Evolutionary conservation across 139 green algal species (phyloP).

Genomic region (Chlorella ohadii): DNA sequence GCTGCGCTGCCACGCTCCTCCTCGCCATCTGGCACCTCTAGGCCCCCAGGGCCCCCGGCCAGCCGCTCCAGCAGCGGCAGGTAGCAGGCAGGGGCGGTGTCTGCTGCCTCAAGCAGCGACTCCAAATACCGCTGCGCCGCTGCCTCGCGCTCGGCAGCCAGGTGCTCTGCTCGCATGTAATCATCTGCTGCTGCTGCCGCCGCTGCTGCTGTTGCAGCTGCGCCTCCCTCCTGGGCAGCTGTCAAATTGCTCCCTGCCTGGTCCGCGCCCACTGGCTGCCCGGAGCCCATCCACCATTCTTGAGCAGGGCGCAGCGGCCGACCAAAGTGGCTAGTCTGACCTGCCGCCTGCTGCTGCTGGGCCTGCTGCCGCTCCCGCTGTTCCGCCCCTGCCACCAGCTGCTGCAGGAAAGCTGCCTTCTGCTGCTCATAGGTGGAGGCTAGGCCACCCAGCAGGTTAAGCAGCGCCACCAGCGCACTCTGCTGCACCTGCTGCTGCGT

Average conservation of each 20-base stretch:
- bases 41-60: no score
- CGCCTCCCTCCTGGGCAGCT: background rate
- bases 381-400: conserved; percentile 2
- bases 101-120: conserved; percentile 16
- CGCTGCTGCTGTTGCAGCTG: background rate
- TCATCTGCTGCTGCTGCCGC: background rate
- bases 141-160: conserved; percentile 18
- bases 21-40: no score
- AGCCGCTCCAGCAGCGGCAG: conserved; percentile 36
- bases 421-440: conserved; percentile 25
- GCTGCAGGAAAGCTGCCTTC: conserved; percentile 11
- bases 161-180: conserved; percentile 35
- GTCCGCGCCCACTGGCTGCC: background rate
- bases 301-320: conserved; percentile 4
- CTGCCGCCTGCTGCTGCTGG: background rate
- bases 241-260: background rate
- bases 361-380: background rate
- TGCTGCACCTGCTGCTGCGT: background rate
- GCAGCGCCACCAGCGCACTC: background rate
- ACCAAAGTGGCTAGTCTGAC: background rate
- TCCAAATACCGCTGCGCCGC: conserved; percentile 39
- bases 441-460: conserved; percentile 33
- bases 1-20: no score
- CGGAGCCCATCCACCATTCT: conserved; percentile 3
- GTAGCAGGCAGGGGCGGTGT: conserved; percentile 41